phyloP scores from a whole-genome alignment of 2,329 filamentous ascomycete species.

The Colletotrichum sp. region DNA sequence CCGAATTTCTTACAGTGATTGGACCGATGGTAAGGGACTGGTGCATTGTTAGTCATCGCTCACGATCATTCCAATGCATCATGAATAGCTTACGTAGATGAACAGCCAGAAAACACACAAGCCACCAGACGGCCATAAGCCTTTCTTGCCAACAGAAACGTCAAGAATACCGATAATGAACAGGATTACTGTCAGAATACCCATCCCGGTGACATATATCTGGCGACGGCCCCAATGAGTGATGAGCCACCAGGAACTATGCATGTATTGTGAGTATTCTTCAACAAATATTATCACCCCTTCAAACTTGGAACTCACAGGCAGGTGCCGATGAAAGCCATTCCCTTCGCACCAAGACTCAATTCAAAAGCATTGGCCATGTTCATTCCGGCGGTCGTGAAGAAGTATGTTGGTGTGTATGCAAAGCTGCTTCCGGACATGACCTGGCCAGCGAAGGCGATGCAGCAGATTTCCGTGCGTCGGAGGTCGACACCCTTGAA shows the following conservation, averaged over 20 bases:
- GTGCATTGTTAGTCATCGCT: background rate
- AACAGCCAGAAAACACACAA: constrained; percentile 48
- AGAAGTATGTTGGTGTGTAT: constrained; percentile 50
- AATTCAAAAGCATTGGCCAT: constrained; percentile 42
- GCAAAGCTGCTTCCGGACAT: constrained; percentile 42
- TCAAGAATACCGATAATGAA: constrained; percentile 44
- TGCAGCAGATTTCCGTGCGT: constrained; percentile 46
- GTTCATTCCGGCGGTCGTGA: constrained; percentile 46
- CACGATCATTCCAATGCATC: fast-evolving
- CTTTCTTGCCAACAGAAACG: constrained; percentile 39
- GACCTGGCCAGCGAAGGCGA: constrained; percentile 45
- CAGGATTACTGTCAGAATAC: constrained; percentile 40
- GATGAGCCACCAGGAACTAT: constrained; percentile 47
- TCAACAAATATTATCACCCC: background rate
- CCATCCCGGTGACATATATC: constrained; percentile 45
- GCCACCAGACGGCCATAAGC: constrained; percentile 42
- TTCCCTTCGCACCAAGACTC: constrained; percentile 41
- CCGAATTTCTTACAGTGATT: constrained; percentile 41
- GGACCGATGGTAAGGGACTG: constrained; percentile 44
- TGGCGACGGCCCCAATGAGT: constrained; percentile 43
- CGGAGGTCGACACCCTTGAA: constrained; percentile 49
- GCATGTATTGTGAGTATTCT: constrained; percentile 31
- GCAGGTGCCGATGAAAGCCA: constrained; percentile 40
- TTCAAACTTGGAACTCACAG: constrained; percentile 21
- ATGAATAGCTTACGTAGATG: constrained; percentile 29